Conservation (phyloP, 805 yeast species). For the Tetrapisispora fleetii region DNA sequence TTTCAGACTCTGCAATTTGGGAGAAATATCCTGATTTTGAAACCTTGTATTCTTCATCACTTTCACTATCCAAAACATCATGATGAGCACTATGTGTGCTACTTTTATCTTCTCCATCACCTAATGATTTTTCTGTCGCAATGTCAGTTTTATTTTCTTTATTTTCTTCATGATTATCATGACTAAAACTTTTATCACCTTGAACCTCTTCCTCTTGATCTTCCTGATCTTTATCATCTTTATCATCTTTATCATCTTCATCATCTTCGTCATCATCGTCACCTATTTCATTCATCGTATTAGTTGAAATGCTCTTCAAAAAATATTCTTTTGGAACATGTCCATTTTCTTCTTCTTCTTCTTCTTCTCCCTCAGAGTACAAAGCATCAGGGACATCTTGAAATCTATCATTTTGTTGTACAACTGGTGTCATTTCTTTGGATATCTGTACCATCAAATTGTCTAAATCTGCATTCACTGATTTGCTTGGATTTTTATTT, state of each 20-base stretch:
- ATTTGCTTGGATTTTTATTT: conserved; percentile 6
- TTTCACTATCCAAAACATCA: conserved; percentile 8
- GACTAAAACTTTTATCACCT: too few relatives aligned
- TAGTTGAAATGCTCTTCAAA: conserved; percentile 1
- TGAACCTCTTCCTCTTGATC: conserved; percentile 3
- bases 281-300: not conserved
- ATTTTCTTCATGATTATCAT: not conserved
- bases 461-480: conserved; percentile 23
- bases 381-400: not conserved
- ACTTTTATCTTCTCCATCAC: conserved; percentile 3
- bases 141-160: not conserved
- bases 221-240: not conserved
- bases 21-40: conserved; percentile 1
- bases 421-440: conserved; percentile 23
- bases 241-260: conserved; percentile 2
- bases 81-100: conserved; percentile 3
- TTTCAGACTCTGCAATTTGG: not conserved
- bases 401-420: conserved; percentile 6
- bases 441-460: conserved; percentile 25
- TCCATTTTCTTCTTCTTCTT: conserved; percentile 3
- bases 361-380: conserved; percentile 4
- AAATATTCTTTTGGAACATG: conserved; percentile 3
- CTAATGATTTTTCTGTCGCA: not conserved
- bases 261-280: not conserved
- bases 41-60: not conserved